Evolutionary conservation across 2,329 filamentous ascomycete genomes (phyloP).

Genomic region (Curvularia spicifera): DNA sequence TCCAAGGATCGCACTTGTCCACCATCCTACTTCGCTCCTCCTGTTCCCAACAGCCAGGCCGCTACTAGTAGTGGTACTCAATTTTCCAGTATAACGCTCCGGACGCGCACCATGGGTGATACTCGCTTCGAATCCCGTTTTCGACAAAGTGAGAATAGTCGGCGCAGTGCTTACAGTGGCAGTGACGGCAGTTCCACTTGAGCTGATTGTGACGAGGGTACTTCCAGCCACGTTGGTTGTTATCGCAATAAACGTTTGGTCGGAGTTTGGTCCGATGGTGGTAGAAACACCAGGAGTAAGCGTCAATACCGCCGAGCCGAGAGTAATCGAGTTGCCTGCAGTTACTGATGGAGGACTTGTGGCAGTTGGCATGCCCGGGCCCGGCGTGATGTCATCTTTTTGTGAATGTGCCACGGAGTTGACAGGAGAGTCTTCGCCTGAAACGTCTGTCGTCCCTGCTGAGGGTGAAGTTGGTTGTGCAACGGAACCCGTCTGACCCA

Average conservation of each 20-base stretch:
- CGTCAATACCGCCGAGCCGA: conserved; percentile 29
- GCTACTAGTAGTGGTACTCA: conserved; percentile 18
- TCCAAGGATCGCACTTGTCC: conserved; percentile 15
- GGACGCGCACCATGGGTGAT: conserved; percentile 21
- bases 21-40: conserved; percentile 12
- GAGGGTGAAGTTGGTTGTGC: conserved; percentile 13
- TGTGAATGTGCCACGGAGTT: not conserved
- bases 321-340: conserved; percentile 20
- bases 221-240: conserved; percentile 33
- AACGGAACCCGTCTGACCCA: conserved; percentile 18
- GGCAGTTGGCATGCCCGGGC: not conserved
- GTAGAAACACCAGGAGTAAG: conserved; percentile 40
- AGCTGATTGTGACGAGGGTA: conserved; percentile 36
- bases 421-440: not conserved
- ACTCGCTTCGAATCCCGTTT: conserved; percentile 31
- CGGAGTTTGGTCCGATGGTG: conserved; percentile 22
- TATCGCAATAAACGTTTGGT: conserved; percentile 32
- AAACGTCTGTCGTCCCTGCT: conserved; percentile 1
- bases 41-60: not conserved
- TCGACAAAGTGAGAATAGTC: conserved; percentile 26
- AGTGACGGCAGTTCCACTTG: conserved; percentile 36
- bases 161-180: conserved; percentile 33
- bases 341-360: conserved; percentile 10
- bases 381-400: not conserved
- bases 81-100: not conserved